Evolutionary conservation across 2,329 filamentous ascomycete genomes (phyloP).

Genomic region (Amauroascus niger): DNA sequence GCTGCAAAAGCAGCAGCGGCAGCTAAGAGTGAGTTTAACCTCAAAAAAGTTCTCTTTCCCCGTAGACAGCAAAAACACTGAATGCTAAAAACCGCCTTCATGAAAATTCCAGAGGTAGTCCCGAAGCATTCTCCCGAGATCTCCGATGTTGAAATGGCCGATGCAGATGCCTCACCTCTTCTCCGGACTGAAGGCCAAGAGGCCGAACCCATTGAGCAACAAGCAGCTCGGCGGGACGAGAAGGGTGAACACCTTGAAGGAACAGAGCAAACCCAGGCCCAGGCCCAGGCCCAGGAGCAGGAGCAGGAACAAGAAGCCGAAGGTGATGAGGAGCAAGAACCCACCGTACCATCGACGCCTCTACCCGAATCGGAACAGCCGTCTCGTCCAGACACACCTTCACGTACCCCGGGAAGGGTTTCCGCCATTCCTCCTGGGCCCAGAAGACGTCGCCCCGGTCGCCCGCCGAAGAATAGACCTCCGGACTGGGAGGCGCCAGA

Average conservation of each 20-base stretch:
- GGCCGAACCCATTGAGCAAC: conserved; percentile 18
- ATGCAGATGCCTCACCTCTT: conserved; percentile 28
- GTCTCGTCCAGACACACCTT: conserved; percentile 44
- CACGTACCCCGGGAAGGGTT: conserved; percentile 38
- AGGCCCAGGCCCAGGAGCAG: conserved; percentile 11
- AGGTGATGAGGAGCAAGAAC: conserved; percentile 39
- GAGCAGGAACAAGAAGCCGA: conserved; percentile 23
- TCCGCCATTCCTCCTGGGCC: conserved; percentile 45
- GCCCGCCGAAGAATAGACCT: conserved; percentile 74
- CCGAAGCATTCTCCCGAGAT: conserved; percentile 34
- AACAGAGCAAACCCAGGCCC: conserved; percentile 19
- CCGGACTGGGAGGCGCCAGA: conserved; percentile 63
- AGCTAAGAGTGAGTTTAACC: conserved; percentile 21
- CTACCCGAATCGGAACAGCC: conserved; percentile 35
- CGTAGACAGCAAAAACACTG: neutral
- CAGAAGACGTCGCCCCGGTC: conserved; percentile 65
- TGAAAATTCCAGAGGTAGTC: conserved; percentile 30
- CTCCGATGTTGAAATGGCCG: conserved; percentile 40
- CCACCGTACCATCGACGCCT: conserved; percentile 33
- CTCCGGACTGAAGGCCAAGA: conserved; percentile 30
- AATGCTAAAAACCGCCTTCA: neutral
- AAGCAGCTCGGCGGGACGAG: conserved; percentile 15
- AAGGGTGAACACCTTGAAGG: conserved; percentile 19
- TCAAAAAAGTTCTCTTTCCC: neutral
- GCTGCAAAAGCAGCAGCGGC: conserved; percentile 37